phyloP scores from a whole-genome alignment of 1,284 basidiomycete species.

The Nidula niveotomentosa region DNA sequence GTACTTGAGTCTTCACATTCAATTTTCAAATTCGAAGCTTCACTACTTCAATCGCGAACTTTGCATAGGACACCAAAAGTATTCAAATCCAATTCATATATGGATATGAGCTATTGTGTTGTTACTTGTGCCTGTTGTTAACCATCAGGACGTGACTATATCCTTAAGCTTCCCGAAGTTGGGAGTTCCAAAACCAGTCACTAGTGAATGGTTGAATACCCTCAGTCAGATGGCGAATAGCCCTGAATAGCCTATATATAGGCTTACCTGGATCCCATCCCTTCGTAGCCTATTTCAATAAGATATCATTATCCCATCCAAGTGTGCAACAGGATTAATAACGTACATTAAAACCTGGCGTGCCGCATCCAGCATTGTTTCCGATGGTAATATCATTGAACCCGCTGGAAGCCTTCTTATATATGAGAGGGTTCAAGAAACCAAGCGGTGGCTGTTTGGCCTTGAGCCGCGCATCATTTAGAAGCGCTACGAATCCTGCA shows the following conservation, averaged over 20 bases:
- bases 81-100: no score
- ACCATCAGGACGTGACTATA: neutral
- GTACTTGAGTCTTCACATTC: no score
- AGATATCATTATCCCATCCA: neutral
- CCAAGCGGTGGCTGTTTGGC: slow-evolving; percentile 31
- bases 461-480: slow-evolving; percentile 10
- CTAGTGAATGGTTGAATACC: slow-evolving; percentile 16
- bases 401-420: slow-evolving; percentile 21
- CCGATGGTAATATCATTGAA: slow-evolving; percentile 58
- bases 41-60: no score
- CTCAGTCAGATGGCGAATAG: neutral
- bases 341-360: slow-evolving; percentile 47
- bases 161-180: slow-evolving; percentile 36
- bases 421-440: slow-evolving; percentile 43
- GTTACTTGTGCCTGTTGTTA: neutral
- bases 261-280: slow-evolving; percentile 42
- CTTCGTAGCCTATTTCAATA: slow-evolving; percentile 25
- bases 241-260: neutral
- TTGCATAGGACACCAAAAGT: no score
- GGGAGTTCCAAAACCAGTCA: slow-evolving; percentile 51
- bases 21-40: no score
- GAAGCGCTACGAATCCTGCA: slow-evolving; percentile 39
- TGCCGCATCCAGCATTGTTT: slow-evolving; percentile 55
- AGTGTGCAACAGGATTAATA: neutral
- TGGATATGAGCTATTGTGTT: no score